Evolutionary conservation across 1,284 basidiomycete genomes (phyloP), one percentile per base, ranked within the genome.

Genomic region (Apiotrichum siamense): DNA sequence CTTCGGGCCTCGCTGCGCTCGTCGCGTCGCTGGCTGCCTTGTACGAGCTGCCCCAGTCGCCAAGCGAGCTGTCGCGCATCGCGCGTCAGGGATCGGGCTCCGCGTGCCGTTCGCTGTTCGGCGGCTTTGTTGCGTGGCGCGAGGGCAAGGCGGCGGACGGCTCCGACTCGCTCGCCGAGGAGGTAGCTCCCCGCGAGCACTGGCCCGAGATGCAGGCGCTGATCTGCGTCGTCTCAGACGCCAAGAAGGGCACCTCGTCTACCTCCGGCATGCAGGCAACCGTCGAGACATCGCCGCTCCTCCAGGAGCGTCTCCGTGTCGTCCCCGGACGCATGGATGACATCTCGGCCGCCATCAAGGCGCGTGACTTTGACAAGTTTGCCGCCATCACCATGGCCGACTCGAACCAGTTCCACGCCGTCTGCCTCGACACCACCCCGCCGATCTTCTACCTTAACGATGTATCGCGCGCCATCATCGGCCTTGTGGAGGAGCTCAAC

Each of bases 401-500:
- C 75, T 94, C 90, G 55, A 99, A 97, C 77, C 87, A 90, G 76
- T 99, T 99, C 83, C 94, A 99, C 72, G 93, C 94, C 23, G 90
- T 96, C 62, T 89, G 88, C 55, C 84, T 98, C 61, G 96, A 99
- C 77, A 98, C 94, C 0, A 81, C 86, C 42, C 96, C 94, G 1
- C 96, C 94, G 41, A 98, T 98, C 76, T 97, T 98, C 75, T 98
- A 99, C 79, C 86, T 99, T 83, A 98, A 97, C 78, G 94, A 99
- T 74, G 88, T 93, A 61, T 88, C 85, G 58, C 81, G 86, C 26
- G 75, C 87, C 25, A 88, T 97, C 75, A 88, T 96, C 64, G 79
- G 84, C 6, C 75, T 94, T 61, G 80, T 98, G 57, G 86, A 89
- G 52, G 96, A 97, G 76, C 84, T 93, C 77, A 99, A 99, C 77